Evolutionary conservation across 2,329 filamentous ascomycete genomes (phyloP), one percentile per base, ranked within the genome.

Genomic region (Botrytis pseudocinerea): DNA sequence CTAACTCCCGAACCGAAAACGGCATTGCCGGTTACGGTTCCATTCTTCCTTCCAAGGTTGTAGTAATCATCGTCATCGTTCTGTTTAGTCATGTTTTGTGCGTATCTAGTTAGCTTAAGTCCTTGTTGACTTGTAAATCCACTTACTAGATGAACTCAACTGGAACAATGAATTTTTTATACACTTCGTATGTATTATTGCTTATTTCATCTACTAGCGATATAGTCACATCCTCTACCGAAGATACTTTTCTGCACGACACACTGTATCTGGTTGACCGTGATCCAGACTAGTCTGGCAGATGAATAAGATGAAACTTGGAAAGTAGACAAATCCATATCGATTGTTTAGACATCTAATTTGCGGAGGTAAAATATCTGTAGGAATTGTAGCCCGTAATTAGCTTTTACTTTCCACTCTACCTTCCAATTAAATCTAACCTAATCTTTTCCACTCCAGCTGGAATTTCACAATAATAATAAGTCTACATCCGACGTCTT

Each of bases 1-100:
- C 22, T 40, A 35, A 48, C 5, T 38, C 16, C 25, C 48, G 65
- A 40, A 20, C 65, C 46, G 48, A 57, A 57, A 51, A 38, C 48
- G 65, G 65, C n/a, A 68, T 16, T 68, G 48, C 65, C 48, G 48
- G 65, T 68, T 38, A 57, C 32, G 35, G 46, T 38, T 32, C n/a
- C 18, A 38, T 42, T 32, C 18, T 57, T 51, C 40, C 9, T 51
- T 57, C n/a, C 51, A 57, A 28, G n/a, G 51, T 57, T 51, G 16
- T 54, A 22, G 22, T 42, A 28, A 54, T 40, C 48, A 42, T 68
- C 25, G 25, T 38, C 46, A 54, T 68, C 35, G 16, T 46, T 32
- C 25, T 48, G 28, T 25, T 65, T 25, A 48, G 35, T 9, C 32
- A 38, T 65, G 7, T 32, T 46, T 64, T 35, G 25, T 42, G 28